Conservation (phyloP, 257 asterid species). For the Solanum pennellii region DNA sequence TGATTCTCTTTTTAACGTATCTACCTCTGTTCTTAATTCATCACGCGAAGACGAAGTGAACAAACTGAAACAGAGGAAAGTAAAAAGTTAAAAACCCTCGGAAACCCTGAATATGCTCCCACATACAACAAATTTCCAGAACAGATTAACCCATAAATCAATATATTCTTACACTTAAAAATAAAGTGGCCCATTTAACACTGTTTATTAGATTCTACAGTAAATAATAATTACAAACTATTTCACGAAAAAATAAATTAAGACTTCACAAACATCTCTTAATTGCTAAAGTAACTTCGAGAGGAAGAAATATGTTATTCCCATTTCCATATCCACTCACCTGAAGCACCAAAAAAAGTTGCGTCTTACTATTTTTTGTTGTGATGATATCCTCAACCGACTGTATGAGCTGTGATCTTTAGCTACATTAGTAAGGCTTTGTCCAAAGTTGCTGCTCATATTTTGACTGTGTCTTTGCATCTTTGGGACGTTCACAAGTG, state of each 20-base stretch:
- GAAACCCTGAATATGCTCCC: neutral
- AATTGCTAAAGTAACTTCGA: neutral
- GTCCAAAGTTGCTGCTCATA: slow-evolving; percentile 30
- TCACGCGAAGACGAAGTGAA: neutral
- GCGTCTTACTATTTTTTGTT: neutral
- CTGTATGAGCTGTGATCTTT: neutral
- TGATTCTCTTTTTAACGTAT: neutral
- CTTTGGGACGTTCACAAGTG: slow-evolving; percentile 34
- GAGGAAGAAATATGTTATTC: neutral
- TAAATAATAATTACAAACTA: neutral
- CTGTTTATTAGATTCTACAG: neutral
- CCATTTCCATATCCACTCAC: neutral
- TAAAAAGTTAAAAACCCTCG: neutral
- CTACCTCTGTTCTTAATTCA: neutral
- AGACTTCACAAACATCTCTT: neutral
- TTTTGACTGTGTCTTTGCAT: neutral
- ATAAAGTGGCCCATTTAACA: neutral
- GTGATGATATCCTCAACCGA: neutral
- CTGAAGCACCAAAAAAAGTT: neutral
- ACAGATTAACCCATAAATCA: neutral
- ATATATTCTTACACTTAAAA: neutral
- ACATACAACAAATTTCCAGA: neutral
- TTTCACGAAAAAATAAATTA: neutral
- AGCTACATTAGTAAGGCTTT: slow-evolving; percentile 30
- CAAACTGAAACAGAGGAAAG: neutral